Evolutionary conservation across 257 asterid genomes (phyloP).

Genomic region (Solanum neorickii): DNA sequence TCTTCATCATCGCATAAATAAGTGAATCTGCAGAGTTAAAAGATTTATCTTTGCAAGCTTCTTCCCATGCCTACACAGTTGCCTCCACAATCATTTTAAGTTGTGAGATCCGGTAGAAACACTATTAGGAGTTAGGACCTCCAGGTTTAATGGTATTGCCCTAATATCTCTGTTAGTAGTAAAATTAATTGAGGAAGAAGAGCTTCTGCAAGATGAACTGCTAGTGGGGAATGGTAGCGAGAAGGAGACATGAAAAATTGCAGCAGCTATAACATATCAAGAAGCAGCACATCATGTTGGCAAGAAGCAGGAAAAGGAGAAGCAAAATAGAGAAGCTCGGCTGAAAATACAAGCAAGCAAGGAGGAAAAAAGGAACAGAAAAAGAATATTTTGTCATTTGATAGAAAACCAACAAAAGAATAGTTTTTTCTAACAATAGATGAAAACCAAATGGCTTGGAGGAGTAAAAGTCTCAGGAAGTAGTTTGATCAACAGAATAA

Average conservation of each 20-base stretch:
- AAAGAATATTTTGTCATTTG: not conserved
- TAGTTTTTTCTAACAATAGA: not conserved
- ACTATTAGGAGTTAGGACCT: not conserved
- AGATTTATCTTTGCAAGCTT: not conserved
- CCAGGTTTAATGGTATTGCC: not conserved
- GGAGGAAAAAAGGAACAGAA: not conserved
- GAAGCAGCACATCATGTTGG: not conserved
- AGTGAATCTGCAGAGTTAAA: not conserved
- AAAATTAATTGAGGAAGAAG: not conserved
- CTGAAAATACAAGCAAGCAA: not conserved
- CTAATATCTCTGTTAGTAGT: not conserved
- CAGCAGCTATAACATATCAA: not conserved
- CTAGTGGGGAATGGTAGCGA: not conserved
- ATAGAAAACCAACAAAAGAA: not conserved
- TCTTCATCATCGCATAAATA: not conserved
- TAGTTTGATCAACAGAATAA: not conserved
- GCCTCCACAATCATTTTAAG: not conserved
- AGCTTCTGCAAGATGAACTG: not conserved
- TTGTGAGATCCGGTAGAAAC: not conserved
- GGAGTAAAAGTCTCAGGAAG: not conserved
- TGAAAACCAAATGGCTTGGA: not conserved
- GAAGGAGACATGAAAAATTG: not conserved
- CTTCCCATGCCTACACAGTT: not conserved
- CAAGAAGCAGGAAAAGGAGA: not conserved
- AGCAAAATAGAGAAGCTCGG: not conserved